These are phyloP conservation scores for Zalaria sp. DNA, from an alignment of 2,329 filamentous ascomycete genomes.

Conservation along the genomic window DNA sequence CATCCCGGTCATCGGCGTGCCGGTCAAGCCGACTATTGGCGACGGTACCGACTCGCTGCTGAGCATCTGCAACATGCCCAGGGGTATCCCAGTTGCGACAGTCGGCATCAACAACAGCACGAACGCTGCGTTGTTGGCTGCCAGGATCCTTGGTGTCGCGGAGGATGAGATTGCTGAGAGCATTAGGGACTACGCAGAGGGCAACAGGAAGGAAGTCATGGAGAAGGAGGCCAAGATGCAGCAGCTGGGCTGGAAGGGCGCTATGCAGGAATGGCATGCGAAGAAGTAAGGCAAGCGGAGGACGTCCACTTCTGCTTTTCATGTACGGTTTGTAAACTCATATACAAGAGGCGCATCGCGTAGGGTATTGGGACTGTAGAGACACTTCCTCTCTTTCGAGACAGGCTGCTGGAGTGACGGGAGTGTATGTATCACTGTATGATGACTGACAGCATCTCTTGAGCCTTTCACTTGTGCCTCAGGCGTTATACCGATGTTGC, in stretches of 20 bases:
- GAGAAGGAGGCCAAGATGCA: conserved; percentile 45
- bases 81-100: conserved; percentile 26
- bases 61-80: conserved; percentile 39
- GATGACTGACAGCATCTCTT: no score
- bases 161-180: conserved; percentile 42
- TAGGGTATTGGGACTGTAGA: no score
- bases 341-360: no score
- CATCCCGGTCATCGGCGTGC: conserved; percentile 36
- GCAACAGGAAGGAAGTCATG: conserved; percentile 50
- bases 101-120: conserved; percentile 32
- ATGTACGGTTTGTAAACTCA: no score
- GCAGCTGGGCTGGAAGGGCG: conserved; percentile 31
- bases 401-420: no score
- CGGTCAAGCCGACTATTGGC: conserved; percentile 34
- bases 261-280: conserved; percentile 13
- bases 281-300: conserved; percentile 9
- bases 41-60: conserved; percentile 36
- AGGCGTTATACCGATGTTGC: no score
- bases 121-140: conserved; percentile 33
- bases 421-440: no score
- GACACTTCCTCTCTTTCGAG: no score
- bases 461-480: no score
- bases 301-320: no score
- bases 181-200: conserved; percentile 46
- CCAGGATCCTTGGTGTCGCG: conserved; percentile 27